These are phyloP conservation scores for Russula virescens DNA, from an alignment of 768 basidiomycete species.

Conservation along the genomic window DNA sequence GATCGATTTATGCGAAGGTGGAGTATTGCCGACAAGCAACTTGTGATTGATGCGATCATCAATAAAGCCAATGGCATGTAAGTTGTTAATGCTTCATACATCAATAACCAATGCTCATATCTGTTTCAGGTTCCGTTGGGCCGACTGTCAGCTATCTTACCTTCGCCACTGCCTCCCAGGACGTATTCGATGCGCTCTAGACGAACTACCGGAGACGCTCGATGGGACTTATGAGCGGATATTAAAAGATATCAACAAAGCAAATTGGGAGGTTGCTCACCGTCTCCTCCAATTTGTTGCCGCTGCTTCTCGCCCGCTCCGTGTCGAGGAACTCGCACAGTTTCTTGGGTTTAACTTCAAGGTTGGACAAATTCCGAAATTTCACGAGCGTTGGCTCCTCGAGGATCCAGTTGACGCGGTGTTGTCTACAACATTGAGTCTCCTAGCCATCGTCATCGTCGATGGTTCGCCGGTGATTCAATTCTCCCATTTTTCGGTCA, in stretches of 20 bases:
- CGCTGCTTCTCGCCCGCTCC: neutral
- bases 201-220: neutral
- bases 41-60: neutral
- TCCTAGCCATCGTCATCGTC: neutral
- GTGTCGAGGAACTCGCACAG: neutral
- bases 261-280: neutral
- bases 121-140: neutral
- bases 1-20: neutral
- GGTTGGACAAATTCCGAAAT: neutral
- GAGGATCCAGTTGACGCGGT: neutral
- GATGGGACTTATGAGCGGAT: neutral
- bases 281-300: neutral
- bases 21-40: neutral
- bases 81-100: neutral
- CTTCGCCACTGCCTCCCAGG: neutral
- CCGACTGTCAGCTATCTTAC: neutral
- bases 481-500: conserved; percentile 5
- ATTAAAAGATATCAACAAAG: neutral
- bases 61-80: neutral
- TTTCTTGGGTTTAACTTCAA: neutral
- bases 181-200: neutral
- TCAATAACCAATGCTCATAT: neutral
- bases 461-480: neutral
- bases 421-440: neutral
- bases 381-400: neutral